phyloP scores from a whole-genome alignment of 257 asterid species.

The Echium plantagineum region DNA sequence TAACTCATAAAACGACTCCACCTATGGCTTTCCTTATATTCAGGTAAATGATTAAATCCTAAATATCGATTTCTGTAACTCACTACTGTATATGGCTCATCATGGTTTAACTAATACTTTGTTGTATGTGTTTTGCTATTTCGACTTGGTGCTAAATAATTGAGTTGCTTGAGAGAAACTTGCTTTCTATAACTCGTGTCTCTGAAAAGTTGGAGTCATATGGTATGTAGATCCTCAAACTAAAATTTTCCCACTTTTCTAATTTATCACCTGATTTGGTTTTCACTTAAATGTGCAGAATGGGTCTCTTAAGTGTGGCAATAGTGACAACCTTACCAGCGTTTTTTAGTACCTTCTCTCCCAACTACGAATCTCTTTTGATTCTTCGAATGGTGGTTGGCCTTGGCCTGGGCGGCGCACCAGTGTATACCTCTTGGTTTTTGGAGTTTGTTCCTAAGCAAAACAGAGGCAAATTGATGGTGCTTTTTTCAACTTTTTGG shows the following conservation, averaged over 20 bases:
- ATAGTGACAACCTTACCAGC: constrained; percentile 44
- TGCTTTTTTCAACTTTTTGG: constrained; percentile 55
- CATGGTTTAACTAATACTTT: too few species aligned
- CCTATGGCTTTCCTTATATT: too few species aligned
- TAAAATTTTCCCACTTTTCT: not conserved
- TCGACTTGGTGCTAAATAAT: not conserved
- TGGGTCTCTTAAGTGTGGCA: constrained; percentile 56
- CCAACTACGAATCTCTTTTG: constrained; percentile 44
- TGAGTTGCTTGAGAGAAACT: not conserved
- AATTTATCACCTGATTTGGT: not conserved
- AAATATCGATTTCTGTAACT: too few species aligned
- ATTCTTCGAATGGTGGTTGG: constrained; percentile 55
- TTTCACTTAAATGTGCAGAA: constrained; percentile 27
- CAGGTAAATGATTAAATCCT: too few species aligned
- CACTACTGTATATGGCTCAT: too few species aligned
- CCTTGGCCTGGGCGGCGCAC: constrained; percentile 75
- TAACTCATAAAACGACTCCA: too few species aligned
- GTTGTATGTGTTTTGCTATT: not conserved
- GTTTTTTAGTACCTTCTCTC: constrained; percentile 49
- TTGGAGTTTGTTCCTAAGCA: constrained; percentile 69
- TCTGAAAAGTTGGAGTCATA: not conserved
- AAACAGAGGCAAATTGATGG: constrained; percentile 75
- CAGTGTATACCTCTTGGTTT: constrained; percentile 75
- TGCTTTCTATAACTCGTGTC: not conserved
- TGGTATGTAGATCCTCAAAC: not conserved